Evolutionary conservation across 495 filamentous ascomycete genomes (phyloP), one percentile per base, ranked within the genome.

Genomic region (Hypoxylon lenormandii): DNA sequence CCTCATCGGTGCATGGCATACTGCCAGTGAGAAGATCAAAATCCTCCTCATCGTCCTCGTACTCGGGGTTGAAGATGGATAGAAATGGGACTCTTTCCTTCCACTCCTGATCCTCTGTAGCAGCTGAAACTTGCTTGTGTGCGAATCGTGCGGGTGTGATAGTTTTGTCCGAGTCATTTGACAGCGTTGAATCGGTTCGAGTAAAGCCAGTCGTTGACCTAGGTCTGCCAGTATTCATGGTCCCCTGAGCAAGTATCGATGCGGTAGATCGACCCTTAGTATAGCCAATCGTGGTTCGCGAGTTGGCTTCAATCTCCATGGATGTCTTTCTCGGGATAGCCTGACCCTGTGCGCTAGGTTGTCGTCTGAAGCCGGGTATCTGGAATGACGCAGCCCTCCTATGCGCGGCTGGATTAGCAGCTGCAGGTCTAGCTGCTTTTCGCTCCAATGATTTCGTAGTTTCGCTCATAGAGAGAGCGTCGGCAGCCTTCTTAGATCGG

Each of bases 221-320:
- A 12, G 62, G 52, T 26, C 53, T 71, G 10, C 45, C 49, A 22
- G 58, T 30, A 22, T 37, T 54, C 11, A 30, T 53, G 1, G 45
- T 76, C 26, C 70, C 61, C 22, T 70, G 74, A 8, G 77, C 71
- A 11, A 84, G 70, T 5, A 74, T 72, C 5, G 76, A 75, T 0
- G 89, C 89, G 12, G 88, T 84, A 13, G 82, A 83, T 13, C 92
- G 84, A 23, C 93, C 92, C 72, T 90, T 91, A 52, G 86, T 88
- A 74, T 93, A 94, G 5, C 93, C 93, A 23, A 97, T 78, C 0
- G 93, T 96, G 47, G 86, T 90, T 53, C 86, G 85, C 11, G 93
- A 94, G 5, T 81, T 83, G 16, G 91, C 90, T 5, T 89, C 87
- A 3, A 86, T 79, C 68, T 87, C 61, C 47, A 54, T 2, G 78